Conservation (phyloP, 257 asterid genomes). For the Ehretia macrophylla region DNA sequence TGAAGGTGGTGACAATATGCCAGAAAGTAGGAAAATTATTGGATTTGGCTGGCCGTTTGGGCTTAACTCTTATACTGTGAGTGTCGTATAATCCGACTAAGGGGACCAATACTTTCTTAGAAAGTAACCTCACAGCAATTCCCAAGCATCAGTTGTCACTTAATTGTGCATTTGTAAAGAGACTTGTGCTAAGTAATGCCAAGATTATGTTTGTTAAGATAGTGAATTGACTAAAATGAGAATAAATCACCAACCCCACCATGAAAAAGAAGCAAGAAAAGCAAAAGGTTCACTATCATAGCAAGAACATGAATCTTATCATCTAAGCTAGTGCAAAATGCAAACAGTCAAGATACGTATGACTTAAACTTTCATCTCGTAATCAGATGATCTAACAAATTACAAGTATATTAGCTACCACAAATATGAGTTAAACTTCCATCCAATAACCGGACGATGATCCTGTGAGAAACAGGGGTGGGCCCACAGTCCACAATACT, state of each 20-base stretch:
- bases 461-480: too few species aligned
- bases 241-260: neutral
- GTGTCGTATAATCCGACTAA: too few species aligned
- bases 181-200: constrained; percentile 9
- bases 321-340: neutral
- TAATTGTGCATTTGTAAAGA: constrained; percentile 4
- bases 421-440: too few species aligned
- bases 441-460: too few species aligned
- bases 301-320: too few species aligned
- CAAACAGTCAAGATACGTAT: neutral
- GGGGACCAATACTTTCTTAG: too few species aligned
- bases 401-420: neutral
- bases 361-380: too few species aligned
- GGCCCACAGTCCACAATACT: too few species aligned
- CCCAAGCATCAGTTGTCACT: constrained; percentile 16
- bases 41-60: too few species aligned
- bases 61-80: too few species aligned
- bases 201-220: constrained; percentile 5
- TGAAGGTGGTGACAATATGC: constrained; percentile 37
- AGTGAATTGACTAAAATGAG: neutral
- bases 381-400: neutral
- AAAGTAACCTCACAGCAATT: constrained; percentile 24
- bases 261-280: constrained; percentile 1
- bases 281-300: too few species aligned
- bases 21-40: too few species aligned